Base-by-base conservation (phyloP, 2,329 filamentous ascomycete species). In the Dothistroma pini region DNA sequence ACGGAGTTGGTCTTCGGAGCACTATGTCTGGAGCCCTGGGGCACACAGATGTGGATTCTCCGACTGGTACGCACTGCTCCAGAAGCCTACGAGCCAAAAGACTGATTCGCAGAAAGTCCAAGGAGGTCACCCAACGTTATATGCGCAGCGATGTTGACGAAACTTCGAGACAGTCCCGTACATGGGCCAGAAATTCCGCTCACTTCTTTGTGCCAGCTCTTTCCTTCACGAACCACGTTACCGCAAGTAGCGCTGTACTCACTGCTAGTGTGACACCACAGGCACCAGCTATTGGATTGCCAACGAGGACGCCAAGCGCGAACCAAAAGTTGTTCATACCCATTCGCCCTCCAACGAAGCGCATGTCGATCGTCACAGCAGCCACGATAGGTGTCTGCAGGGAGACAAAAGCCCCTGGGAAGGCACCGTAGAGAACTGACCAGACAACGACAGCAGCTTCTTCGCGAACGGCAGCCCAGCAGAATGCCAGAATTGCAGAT, bases 361-460 rank as follows among this genome's bases (percentile, higher is more conserved):
- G 60, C 56, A 68, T 57, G 61, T 60, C 63, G 5, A 50, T 22
- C 25, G 60, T 60, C 32, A 59, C 52, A 29, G 41, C 35, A 54
- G 51, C 63, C 59, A 61, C 63, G 6, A 78, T 75, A 0, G 77
- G 76, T 0, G 77, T 76, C 14, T 77, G 76, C 4, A 80, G 56
- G 4, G 67, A 71, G 14, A 80, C 77, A 47, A 80, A 76, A 0
- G 72, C 71, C 9, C 78, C 78, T 1, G 72, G 75, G 69, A 79
- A 79, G 69, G 78, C 78, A 0, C 78, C 78, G 58, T 78, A 80
- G 9, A 78, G 73, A 0, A 75, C 66, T 60, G 74, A 75, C 34
- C 78, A 68, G 6, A 76, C 71, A 38, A 79, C 72, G 16, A 79
- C 67, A 0, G 70, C 70, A 0, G 72, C 72, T 6, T 71, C 63